Evolutionary conservation across 805 yeast genomes (phyloP), one percentile per base, ranked within the genome.

Genomic region (Yarrowia sp.): DNA sequence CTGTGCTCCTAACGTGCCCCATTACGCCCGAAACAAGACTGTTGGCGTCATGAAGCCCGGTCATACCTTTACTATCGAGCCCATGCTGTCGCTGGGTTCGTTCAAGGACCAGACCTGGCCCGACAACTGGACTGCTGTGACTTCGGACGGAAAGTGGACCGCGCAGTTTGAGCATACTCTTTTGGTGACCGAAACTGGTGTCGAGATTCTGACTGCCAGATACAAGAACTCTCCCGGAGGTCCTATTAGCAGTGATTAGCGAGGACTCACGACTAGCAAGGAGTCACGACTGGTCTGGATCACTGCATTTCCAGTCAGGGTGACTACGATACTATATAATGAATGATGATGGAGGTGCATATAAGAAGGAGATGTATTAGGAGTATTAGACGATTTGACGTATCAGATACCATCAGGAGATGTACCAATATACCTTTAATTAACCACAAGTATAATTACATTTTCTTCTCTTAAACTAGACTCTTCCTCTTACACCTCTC

Each of bases 161-260:
- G 98, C 99, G 0, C 99, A 95, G 76, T 95, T 95, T 71, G 81
- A 95, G 77, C 98, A 95, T 75, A 93, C 96, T 73, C 72, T 95
- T 73, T 77, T 95, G 66, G 95, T 95, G 41, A 95, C 99, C 8
- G 98, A 92, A 73, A 87, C 85, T 62, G 99, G 99, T 21, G 89
- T 86, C 28, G 99, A 95, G 79, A 87, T 93, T 16, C 81, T 95
- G 70, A 88, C 96, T 24, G 96, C 91, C 0, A 84, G 98, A 75
- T 82, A 81, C 63, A 87, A 86, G 68, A 79, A 80, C 68, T 87
- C 96, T 38, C 98, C 98, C 4, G 99, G 98, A 66, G 98, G 98
- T 0, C 83, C 36, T 3, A 12, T 54, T 52, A 48, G 54, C 5
- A 48, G 28, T 28, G 28, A 43, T 11, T 21, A 6, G n/a, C 4